Conservation (phyloP, 805 yeast species). For the Schizosaccharomyces cryophilus region DNA sequence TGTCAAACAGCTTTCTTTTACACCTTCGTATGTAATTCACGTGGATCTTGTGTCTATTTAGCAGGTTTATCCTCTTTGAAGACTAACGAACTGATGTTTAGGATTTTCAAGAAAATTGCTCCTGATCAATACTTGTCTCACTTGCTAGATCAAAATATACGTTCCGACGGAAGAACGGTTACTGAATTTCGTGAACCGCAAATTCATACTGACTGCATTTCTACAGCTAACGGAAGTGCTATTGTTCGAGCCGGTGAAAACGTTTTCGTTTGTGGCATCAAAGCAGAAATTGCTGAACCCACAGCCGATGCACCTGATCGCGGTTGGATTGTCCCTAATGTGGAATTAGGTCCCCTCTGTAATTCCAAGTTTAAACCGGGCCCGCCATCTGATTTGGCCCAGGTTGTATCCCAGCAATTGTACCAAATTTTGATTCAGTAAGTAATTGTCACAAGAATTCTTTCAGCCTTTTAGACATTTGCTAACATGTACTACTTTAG, state of each 20-base stretch:
- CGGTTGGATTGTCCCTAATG: constrained; percentile 1
- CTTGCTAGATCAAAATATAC: not conserved
- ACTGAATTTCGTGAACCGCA: not conserved
- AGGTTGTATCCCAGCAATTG: not conserved
- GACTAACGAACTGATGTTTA: not conserved
- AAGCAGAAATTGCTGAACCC: constrained; percentile 3
- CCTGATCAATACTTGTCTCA: not conserved
- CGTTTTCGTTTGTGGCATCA: constrained; percentile 1
- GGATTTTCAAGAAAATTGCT: not conserved
- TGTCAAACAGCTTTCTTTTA: not conserved
- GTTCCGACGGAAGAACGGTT: not conserved
- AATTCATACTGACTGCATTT: not conserved
- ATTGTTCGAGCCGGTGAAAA: not conserved
- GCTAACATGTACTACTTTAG: not conserved
- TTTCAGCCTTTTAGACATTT: not conserved
- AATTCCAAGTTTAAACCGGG: not conserved
- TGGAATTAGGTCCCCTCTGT: not conserved
- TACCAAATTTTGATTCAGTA: not conserved
- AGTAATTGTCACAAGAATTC: not conserved
- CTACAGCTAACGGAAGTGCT: not conserved
- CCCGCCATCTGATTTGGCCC: constrained; percentile 2
- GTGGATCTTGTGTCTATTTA: not conserved
- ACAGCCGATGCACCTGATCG: not conserved
- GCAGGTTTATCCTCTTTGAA: not conserved
- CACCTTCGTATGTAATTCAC: not conserved